Percentiles rank a stretch among this genome's conserved stretches.
These are phyloP conservation scores for Gnomoniopsis sp. DNA, from an alignment of 2,329 filamentous ascomycete species.

Conservation along the genomic window DNA sequence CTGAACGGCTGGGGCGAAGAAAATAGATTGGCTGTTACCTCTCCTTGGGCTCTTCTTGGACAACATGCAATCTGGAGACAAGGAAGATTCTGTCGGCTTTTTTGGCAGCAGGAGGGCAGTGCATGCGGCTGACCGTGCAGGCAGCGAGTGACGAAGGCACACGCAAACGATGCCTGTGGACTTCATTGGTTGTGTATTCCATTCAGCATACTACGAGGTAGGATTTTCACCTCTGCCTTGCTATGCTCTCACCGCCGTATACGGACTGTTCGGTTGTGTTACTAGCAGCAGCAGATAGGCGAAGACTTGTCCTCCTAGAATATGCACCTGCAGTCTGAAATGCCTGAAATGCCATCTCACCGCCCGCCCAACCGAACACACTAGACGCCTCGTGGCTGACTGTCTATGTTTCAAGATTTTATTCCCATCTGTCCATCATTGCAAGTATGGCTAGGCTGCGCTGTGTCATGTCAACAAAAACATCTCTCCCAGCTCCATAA, in stretches of 20 bases:
- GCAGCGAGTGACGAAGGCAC: too few species aligned
- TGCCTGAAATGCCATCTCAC: slow-evolving; percentile 5
- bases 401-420: background rate
- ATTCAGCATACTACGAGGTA: too few species aligned
- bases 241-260: background rate
- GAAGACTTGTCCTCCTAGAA: slow-evolving; percentile 3
- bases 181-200: too few species aligned
- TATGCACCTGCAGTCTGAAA: background rate
- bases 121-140: background rate
- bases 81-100: too few species aligned
- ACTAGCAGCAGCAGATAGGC: slow-evolving; percentile 4
- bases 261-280: background rate
- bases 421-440: background rate
- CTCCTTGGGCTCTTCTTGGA: too few species aligned
- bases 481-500: background rate
- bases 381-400: background rate
- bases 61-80: too few species aligned
- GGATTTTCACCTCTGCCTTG: too few species aligned
- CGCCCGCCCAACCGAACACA: background rate
- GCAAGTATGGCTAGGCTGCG: too few species aligned
- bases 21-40: too few species aligned
- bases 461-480: background rate
- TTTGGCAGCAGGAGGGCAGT: background rate
- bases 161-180: too few species aligned
- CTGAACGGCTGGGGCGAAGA: background rate